Evolutionary conservation across 768 basidiomycete genomes (phyloP).

Genomic region (Tulasnella sp.): DNA sequence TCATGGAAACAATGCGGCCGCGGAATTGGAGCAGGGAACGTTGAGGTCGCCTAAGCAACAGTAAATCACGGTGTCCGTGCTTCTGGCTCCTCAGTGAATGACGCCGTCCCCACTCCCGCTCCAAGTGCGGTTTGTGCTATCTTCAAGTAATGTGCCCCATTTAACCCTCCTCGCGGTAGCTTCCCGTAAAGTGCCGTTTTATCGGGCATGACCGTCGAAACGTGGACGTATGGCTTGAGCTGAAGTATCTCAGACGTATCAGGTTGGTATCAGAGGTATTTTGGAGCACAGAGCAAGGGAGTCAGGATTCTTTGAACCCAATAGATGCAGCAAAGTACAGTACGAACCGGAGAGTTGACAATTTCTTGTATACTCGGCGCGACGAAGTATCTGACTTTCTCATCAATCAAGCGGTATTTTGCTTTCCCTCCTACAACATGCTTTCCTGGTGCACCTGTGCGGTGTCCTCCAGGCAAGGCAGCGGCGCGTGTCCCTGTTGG

Average conservation of each 20-base stretch:
- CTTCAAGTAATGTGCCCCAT: slow-evolving; percentile 26
- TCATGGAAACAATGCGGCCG: too few relatives aligned
- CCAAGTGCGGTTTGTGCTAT: slow-evolving; percentile 4
- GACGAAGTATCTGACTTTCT: slow-evolving; percentile 72
- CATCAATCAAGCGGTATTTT: slow-evolving; percentile 72
- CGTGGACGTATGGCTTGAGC: slow-evolving; percentile 62
- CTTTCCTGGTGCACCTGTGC: slow-evolving; percentile 81
- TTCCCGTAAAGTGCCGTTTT: slow-evolving; percentile 19
- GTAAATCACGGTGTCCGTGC: too few relatives aligned
- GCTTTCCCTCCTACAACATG: slow-evolving; percentile 61
- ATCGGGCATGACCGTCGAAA: slow-evolving; percentile 5
- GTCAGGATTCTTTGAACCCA: too few relatives aligned
- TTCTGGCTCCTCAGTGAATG: too few relatives aligned
- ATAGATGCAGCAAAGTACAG: slow-evolving; percentile 23
- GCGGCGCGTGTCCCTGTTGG: slow-evolving; percentile 69
- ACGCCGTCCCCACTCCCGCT: too few relatives aligned
- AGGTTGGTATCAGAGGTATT: not conserved
- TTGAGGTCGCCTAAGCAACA: too few relatives aligned
- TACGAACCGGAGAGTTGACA: slow-evolving; percentile 37
- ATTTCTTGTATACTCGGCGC: slow-evolving; percentile 64
- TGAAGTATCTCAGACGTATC: slow-evolving; percentile 27
- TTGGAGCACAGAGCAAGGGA: not conserved
- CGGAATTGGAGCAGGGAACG: too few relatives aligned
- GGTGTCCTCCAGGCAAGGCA: slow-evolving; percentile 66
- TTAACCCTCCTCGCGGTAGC: slow-evolving; percentile 22